Conservation (phyloP, 352 stramenopile species). For the Phytophthora aleatoria region DNA sequence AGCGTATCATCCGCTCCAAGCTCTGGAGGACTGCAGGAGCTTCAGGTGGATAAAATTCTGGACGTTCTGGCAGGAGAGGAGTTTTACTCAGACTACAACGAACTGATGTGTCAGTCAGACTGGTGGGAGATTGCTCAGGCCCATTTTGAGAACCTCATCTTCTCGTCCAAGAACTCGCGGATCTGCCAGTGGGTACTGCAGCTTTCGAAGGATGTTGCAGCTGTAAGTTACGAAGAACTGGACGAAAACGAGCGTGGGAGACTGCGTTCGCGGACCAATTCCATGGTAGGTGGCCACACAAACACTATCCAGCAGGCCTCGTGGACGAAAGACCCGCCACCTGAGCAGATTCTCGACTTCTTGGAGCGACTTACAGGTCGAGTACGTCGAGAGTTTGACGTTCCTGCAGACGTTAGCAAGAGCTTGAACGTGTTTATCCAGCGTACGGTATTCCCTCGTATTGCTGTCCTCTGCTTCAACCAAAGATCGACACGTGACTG, state of each 20-base stretch:
- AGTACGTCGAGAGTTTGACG: slow-evolving; percentile 78
- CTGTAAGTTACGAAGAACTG: slow-evolving; percentile 60
- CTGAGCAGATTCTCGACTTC: slow-evolving; percentile 83
- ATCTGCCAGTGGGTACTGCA: slow-evolving; percentile 76
- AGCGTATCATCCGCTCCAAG: slow-evolving; percentile 33
- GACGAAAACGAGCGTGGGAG: slow-evolving; percentile 42
- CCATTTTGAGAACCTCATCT: slow-evolving; percentile 88
- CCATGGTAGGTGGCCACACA: slow-evolving; percentile 9
- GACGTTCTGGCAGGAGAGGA: slow-evolving; percentile 78
- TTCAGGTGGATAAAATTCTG: slow-evolving; percentile 78
- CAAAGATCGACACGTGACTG: slow-evolving; percentile 70
- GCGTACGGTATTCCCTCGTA: slow-evolving; percentile 73
- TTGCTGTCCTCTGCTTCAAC: slow-evolving; percentile 77
- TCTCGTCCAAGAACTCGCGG: slow-evolving; percentile 65
- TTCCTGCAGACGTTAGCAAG: slow-evolving; percentile 76
- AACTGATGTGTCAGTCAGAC: slow-evolving; percentile 75
- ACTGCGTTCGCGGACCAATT: slow-evolving; percentile 19
- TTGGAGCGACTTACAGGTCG: slow-evolving; percentile 64
- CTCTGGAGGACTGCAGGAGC: slow-evolving; percentile 53
- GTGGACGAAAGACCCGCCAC: slow-evolving; percentile 68
- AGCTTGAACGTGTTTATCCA: slow-evolving; percentile 80
- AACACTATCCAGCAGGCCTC: slow-evolving; percentile 32
- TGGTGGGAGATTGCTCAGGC: slow-evolving; percentile 88
- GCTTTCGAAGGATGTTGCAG: slow-evolving; percentile 66
- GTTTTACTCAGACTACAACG: slow-evolving; percentile 84